Evolutionary conservation across 2,329 filamentous ascomycete species (phyloP), one percentile per base, ranked within the genome.

Genomic region (Mycosphaerella arachidis): DNA sequence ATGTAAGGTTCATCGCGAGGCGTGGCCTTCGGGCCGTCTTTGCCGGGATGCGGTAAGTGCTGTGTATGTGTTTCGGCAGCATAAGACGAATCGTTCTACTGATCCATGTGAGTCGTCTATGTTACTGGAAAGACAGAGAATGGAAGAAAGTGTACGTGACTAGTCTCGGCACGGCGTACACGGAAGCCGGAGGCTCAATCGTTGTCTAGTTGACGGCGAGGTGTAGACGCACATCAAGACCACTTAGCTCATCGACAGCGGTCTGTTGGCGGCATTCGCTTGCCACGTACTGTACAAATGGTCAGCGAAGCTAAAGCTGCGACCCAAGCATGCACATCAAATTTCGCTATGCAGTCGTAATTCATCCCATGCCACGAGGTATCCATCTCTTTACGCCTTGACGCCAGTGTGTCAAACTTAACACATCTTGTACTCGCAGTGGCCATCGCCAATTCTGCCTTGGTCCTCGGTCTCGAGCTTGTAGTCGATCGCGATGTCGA

Each of bases 401-500:
- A 53, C 58, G 56, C 62, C 65, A 43, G 53, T 61, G 57, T 53
- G 56, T 60, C 33, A 60, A 60, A 53, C 55, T 64, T 73, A 75
- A 66, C 73, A 81, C 80, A 88, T 88, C 74, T 88, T 93, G 82
- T 97, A 99, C 68, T 86, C 82, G 76, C 88, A 90, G 63, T 79
- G 74, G 58, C 92, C 93, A 71, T 86, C 76, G 4, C 86, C 85
- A 61, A 81, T 78, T 67, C 94, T 85, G 64, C 82, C 88, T 33
- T 79, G 76, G 73, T 97, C 92, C 29, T 86, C 78, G 3, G 92
- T 90, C 71, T 91, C 84, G 55, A 97, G 84, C 71, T 86, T 82
- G 79, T 97, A 97, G 50, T 86, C 81, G 72, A 99, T 85, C 71
- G 84, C 86, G 73, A 99, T 96, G 76, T 99, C 94, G 57, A 99